These are phyloP conservation scores for Neurospora sp. DNA, from an alignment of 495 filamentous ascomycete genomes.

Conservation along the genomic window DNA sequence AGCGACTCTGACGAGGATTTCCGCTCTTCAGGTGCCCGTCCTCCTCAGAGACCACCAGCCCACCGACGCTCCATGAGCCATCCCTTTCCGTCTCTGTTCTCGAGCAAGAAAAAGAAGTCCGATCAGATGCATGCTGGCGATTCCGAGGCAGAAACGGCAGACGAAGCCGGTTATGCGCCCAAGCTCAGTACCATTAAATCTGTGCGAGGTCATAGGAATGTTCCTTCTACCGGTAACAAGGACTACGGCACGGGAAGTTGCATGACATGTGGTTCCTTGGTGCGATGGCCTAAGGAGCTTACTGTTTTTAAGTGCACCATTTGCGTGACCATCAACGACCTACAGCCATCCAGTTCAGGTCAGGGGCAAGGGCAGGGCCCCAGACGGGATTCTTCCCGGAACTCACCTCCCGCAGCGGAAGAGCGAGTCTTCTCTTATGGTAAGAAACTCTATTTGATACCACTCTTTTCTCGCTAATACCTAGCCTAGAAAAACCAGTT, in stretches of 20 bases:
- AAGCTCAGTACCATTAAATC: conserved; percentile 6
- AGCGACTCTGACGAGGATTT: conserved; percentile 35
- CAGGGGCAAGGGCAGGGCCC: conserved; percentile 3
- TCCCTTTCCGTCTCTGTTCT: conserved; percentile 57
- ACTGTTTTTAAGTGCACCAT: conserved; percentile 73
- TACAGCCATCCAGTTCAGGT: conserved; percentile 36
- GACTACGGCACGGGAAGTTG: conserved; percentile 62
- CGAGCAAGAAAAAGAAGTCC: conserved; percentile 43
- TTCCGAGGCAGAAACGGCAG: conserved; percentile 18
- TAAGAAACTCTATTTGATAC: not conserved
- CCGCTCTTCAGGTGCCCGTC: conserved; percentile 14
- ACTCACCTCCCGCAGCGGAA: not conserved
- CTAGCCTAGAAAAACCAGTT: conserved; percentile 10
- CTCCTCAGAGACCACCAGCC: conserved; percentile 22
- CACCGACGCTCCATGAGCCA: conserved; percentile 70
- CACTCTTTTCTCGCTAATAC: not conserved
- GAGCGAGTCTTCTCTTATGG: conserved; percentile 5
- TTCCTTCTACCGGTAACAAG: conserved; percentile 16
- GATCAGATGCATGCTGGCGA: conserved; percentile 2
- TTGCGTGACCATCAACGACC: conserved; percentile 80
- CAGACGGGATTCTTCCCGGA: conserved; percentile 4
- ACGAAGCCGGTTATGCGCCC: conserved; percentile 15
- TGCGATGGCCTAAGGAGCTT: conserved; percentile 73
- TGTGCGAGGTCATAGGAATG: conserved; percentile 16
- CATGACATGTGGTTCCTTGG: conserved; percentile 69